Evolutionary conservation across 1,139 yeast species (phyloP), one percentile per base, ranked within the genome.

Genomic region (Zygoascus sp.): DNA sequence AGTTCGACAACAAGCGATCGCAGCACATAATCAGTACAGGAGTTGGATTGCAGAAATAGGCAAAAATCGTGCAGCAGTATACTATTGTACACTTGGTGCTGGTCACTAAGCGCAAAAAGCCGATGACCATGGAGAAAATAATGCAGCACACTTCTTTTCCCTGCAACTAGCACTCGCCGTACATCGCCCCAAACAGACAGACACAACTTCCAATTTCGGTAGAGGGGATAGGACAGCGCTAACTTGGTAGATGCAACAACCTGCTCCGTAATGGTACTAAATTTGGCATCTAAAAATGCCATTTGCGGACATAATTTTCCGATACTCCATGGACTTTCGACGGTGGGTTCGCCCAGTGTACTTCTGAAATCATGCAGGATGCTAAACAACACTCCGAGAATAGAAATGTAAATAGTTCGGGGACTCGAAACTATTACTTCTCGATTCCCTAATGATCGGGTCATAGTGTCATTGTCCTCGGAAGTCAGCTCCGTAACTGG

Each of bases 241-340:
- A 97, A 71, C 57, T 95, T 72, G 0, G 81, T 69, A 54, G 83
- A 74, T 0, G 92, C 77, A 1, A 81, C 62, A 2, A 84, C 70
- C 0, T 81, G 64, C 0, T 81, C 77, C 44, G 68, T 69, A 32
- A 89, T 65, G 42, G 78, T 65, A 67, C 65, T 23, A 71, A 72
- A 40, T 71, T 64, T 27, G 76, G 63, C 69, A 61, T 89, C 97
- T 37, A 92, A 68, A 54, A 75, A 80, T 6, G 90, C 64, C 34
- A 90, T 67, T 57, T 87, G 92, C 0, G 97, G 96, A 0, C 81
- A 70, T 30, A 92, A 62, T 58, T 83, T 88, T 1, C 97, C 97
- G 11, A 92, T 75, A 0, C 94, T 83, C 98, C 97, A 92, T 0
- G 95, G 89, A 52, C 95, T 84, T 65, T 92, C 98, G 7, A 84